These are phyloP conservation scores for Saccharomycopsis malanga DNA, from an alignment of 805 yeast genomes.

Conservation along the genomic window DNA sequence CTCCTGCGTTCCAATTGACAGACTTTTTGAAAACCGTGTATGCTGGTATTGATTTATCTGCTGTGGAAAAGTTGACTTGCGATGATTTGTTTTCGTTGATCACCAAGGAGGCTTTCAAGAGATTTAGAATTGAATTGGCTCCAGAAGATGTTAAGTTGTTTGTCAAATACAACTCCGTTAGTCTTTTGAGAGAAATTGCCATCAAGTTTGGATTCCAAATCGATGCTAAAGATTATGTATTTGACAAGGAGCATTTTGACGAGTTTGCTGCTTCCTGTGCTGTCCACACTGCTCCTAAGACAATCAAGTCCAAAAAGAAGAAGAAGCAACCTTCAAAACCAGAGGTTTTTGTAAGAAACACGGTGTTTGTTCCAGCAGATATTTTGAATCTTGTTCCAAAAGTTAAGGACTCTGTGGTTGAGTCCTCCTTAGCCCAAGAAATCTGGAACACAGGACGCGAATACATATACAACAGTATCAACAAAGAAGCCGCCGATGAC, in stretches of 20 bases:
- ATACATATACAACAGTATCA: slow-evolving; percentile 31
- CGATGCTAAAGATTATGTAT: slow-evolving; percentile 39
- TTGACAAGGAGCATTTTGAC: slow-evolving; percentile 35
- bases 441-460: slow-evolving; percentile 58
- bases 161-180: slow-evolving; percentile 6
- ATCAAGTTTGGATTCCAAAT: slow-evolving; percentile 83
- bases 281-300: background rate
- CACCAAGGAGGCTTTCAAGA: slow-evolving; percentile 41
- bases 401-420: slow-evolving; percentile 63
- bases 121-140: slow-evolving; percentile 55
- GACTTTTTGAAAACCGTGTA: slow-evolving; percentile 37
- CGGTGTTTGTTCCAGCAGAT: slow-evolving; percentile 40
- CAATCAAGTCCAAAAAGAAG: slow-evolving; percentile 25
- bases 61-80: slow-evolving; percentile 23
- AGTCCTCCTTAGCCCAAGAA: slow-evolving; percentile 65
- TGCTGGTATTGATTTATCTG: slow-evolving; percentile 25
- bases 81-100: slow-evolving; percentile 40
- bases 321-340: slow-evolving; percentile 28
- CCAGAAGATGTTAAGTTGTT: slow-evolving; percentile 33
- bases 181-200: slow-evolving; percentile 63
- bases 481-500: slow-evolving; percentile 28
- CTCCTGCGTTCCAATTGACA: slow-evolving; percentile 38
- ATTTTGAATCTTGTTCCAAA: slow-evolving; percentile 73
- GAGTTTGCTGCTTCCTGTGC: slow-evolving; percentile 24
- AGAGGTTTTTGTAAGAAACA: slow-evolving; percentile 24